Conservation (phyloP, 805 yeast genomes). For the Debaryomyces hansenii region DNA sequence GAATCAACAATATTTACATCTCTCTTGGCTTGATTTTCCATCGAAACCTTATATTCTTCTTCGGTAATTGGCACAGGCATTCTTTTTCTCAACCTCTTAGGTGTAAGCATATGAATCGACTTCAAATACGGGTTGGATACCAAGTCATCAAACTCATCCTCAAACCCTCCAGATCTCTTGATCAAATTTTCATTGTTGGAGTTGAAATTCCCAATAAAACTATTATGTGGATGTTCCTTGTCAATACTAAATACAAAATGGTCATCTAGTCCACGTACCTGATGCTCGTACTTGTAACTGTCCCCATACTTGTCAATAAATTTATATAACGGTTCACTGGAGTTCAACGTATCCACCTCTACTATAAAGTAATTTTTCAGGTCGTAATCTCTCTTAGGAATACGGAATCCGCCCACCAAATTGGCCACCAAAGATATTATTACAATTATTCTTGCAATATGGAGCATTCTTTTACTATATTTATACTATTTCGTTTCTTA, state of each 20-base stretch:
- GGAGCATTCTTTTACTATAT: neutral
- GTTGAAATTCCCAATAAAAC: conserved; percentile 34
- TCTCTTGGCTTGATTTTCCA: neutral
- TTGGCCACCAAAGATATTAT: conserved; percentile 1
- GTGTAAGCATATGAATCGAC: conserved; percentile 56
- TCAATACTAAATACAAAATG: conserved; percentile 66
- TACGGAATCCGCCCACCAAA: conserved; percentile 1
- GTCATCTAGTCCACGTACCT: conserved; percentile 56
- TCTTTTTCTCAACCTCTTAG: conserved; percentile 54
- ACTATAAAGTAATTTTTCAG: conserved; percentile 60
- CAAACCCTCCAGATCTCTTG: conserved; percentile 28
- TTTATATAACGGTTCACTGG: conserved; percentile 25
- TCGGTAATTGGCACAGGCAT: conserved; percentile 49
- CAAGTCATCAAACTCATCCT: conserved; percentile 23
- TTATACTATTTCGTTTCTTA: neutral
- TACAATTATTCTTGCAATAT: neutral
- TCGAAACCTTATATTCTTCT: conserved; percentile 6
- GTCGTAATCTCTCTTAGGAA: conserved; percentile 45
- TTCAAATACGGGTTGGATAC: conserved; percentile 30
- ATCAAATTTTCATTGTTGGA: conserved; percentile 26
- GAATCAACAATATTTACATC: conserved; percentile 45
- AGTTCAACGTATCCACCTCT: conserved; percentile 42
- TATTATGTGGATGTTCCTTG: conserved; percentile 35
- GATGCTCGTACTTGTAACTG: conserved; percentile 56
- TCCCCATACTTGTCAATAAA: conserved; percentile 40